phyloP scores from a whole-genome alignment of 139 green algal genomes.

The Haematococcus sp. region DNA sequence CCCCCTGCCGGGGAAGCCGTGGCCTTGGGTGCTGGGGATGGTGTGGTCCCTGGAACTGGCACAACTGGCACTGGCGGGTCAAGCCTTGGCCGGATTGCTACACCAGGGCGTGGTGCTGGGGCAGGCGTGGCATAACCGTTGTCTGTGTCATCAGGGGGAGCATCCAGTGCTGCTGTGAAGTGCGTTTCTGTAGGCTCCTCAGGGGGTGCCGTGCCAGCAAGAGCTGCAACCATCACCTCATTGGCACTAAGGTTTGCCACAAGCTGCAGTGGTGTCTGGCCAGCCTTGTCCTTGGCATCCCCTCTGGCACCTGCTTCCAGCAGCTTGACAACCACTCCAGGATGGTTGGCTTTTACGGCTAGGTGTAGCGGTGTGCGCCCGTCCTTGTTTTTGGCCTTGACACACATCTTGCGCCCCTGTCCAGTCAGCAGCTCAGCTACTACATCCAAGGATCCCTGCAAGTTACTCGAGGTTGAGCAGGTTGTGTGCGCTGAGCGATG shows the following conservation, averaged over 20 bases:
- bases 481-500: too few relatives aligned
- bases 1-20: not conserved
- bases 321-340: slow-evolving; percentile 17
- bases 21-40: not conserved
- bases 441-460: slow-evolving; percentile 15
- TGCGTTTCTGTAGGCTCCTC: not conserved
- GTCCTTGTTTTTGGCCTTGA: slow-evolving; percentile 25
- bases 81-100: too few relatives aligned
- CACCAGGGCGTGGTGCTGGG: not conserved
- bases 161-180: not conserved
- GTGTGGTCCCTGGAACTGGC: not conserved
- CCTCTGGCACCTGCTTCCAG: slow-evolving; percentile 22
- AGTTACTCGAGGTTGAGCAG: too few relatives aligned
- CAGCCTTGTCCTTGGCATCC: slow-evolving; percentile 35
- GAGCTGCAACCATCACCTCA: not conserved
- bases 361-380: slow-evolving; percentile 23
- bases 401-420: not conserved
- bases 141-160: too few relatives aligned
- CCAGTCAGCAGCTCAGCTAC: slow-evolving; percentile 17
- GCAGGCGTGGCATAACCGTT: too few relatives aligned
- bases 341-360: slow-evolving; percentile 18
- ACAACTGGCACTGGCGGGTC: not conserved
- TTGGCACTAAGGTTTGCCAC: not conserved
- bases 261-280: not conserved
- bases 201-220: not conserved